Evolutionary conservation across 495 filamentous ascomycete species (phyloP), one percentile per base, ranked within the genome.

Genomic region (Aspergillus ellipticus): DNA sequence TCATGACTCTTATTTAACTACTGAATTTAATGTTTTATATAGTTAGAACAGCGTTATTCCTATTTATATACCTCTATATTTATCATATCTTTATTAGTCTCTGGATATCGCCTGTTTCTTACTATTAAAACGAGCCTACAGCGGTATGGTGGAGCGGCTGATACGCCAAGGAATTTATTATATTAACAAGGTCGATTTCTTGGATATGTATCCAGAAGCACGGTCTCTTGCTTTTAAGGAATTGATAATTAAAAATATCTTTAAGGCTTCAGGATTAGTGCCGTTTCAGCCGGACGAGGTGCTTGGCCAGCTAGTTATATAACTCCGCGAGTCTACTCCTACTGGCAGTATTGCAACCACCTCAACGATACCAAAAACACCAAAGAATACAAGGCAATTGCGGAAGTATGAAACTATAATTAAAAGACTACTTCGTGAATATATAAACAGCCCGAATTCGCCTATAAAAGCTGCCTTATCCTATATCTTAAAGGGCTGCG

Each of bases 141-240:
- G n/a, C n/a, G n/a, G n/a, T n/a, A n/a, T n/a, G n/a, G n/a, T n/a
- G n/a, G n/a, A n/a, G n/a, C n/a, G n/a, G n/a, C n/a, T n/a, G n/a
- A n/a, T n/a, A n/a, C n/a, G n/a, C n/a, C n/a, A n/a, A n/a, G n/a
- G n/a, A n/a, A 47, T 35, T 29, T 49, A 49, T n/a, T 49, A 26
- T 31, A 49, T 31, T 28, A 49, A 26, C 42, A 43, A 31, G 21
- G 42, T 53, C 42, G 42, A 53, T 43, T 43, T 43, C 20, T 19
- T 43, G 4, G 9, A 17, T 43, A 43, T 43, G 20, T 43, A 43
- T 43, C 16, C 20, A 43, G 17, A 43, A n/a, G n/a, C n/a, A n/a
- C n/a, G n/a, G n/a, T n/a, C n/a, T n/a, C n/a, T n/a, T n/a, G n/a
- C n/a, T n/a, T 43, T 17, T 43, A 19, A 43, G 20, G 16, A 17